phyloP scores from a whole-genome alignment of 495 filamentous ascomycete species.

The Paragyromitra xinjiangensis region DNA sequence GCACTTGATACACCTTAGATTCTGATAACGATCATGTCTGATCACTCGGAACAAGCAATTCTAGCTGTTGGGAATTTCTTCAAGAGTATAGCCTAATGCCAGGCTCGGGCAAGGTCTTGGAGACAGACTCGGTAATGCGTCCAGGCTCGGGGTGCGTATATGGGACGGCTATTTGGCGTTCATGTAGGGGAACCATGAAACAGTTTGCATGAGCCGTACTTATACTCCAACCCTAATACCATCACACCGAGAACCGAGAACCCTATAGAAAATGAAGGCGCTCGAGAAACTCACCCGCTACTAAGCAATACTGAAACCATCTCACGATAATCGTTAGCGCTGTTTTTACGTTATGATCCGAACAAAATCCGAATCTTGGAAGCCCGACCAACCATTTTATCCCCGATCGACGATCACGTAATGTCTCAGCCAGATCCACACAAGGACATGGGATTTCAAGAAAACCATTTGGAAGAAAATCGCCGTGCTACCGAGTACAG shows the following conservation, averaged over 20 bases:
- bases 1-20: not conserved
- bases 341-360: not conserved
- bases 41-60: not conserved
- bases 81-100: too few species aligned
- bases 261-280: not conserved
- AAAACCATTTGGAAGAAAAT: not conserved
- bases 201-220: too few species aligned
- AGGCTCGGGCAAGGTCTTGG: too few species aligned
- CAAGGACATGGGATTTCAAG: conserved; percentile 8
- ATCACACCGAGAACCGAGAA: not conserved
- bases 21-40: not conserved
- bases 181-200: too few species aligned
- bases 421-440: conserved; percentile 23
- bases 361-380: not conserved
- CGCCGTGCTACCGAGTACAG: conserved; percentile 10
- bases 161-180: too few species aligned
- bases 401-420: conserved; percentile 14
- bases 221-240: not conserved
- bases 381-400: not conserved
- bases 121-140: too few species aligned
- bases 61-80: not conserved
- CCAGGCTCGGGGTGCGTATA: too few species aligned
- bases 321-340: not conserved
- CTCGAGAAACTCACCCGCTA: not conserved
- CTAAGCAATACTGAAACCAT: not conserved